Conservation (phyloP, 306 rosid species). For the Acacia acuminata region DNA sequence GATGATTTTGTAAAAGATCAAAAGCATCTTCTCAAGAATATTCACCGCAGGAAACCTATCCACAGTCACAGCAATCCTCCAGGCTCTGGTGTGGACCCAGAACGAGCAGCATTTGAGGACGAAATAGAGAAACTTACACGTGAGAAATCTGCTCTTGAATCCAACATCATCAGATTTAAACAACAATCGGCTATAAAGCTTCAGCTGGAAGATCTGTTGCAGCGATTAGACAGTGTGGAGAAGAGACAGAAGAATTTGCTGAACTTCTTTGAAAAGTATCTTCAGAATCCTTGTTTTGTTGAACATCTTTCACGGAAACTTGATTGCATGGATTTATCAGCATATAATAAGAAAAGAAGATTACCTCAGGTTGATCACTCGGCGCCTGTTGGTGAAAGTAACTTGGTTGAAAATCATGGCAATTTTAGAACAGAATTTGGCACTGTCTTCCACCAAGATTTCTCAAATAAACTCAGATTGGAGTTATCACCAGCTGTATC, state of each 20-base stretch:
- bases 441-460: slow-evolving; percentile 76
- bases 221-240: slow-evolving; percentile 62
- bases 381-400: slow-evolving; percentile 56
- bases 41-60: slow-evolving; percentile 95
- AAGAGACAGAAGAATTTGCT: slow-evolving; percentile 69
- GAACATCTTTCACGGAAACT: slow-evolving; percentile 70
- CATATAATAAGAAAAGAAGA: slow-evolving; percentile 86
- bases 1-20: slow-evolving; percentile 89
- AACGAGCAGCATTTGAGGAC: slow-evolving; percentile 84
- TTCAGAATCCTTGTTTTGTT: slow-evolving; percentile 64
- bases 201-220: slow-evolving; percentile 60
- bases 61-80: slow-evolving; percentile 98
- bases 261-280: slow-evolving; percentile 62
- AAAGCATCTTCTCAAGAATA: slow-evolving; percentile 90
- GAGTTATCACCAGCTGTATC: slow-evolving; percentile 88
- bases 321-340: slow-evolving; percentile 76
- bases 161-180: slow-evolving; percentile 54
- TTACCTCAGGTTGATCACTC: slow-evolving; percentile 62
- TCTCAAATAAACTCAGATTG: slow-evolving; percentile 75
- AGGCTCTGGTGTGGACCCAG: slow-evolving; percentile 73
- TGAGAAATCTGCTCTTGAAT: slow-evolving; percentile 72
- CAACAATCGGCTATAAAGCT: slow-evolving; percentile 61
- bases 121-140: slow-evolving; percentile 76
- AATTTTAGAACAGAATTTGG: slow-evolving; percentile 71
- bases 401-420: slow-evolving; percentile 65